phyloP scores from a whole-genome alignment of 78 protist species.

The Dictyostelium firmibasis region DNA sequence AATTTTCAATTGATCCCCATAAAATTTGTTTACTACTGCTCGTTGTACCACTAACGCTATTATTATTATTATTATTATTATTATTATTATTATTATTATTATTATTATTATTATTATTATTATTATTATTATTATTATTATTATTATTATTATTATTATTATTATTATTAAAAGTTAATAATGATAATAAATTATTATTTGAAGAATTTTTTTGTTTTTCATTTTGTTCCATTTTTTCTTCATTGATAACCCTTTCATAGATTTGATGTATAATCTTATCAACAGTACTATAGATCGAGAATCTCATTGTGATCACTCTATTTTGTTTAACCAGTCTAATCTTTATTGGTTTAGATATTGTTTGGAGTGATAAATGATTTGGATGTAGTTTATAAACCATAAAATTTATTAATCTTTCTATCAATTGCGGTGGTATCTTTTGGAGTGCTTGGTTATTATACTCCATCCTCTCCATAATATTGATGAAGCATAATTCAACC shows the following conservation, averaged over 20 bases:
- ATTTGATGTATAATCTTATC: constrained; percentile 65
- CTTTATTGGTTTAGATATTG: constrained; percentile 53
- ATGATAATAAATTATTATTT: neutral
- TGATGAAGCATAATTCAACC: constrained; percentile 54
- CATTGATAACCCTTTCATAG: constrained; percentile 52
- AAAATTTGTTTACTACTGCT: neutral
- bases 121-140: neutral
- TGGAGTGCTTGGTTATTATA: constrained; percentile 53
- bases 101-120: neutral
- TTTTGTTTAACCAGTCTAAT: constrained; percentile 68
- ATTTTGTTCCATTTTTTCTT: constrained; percentile 44
- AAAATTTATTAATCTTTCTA: constrained; percentile 57
- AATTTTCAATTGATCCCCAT: constrained; percentile 60
- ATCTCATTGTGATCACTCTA: constrained; percentile 72
- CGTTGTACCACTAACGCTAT: neutral
- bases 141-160: neutral
- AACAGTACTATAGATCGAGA: constrained; percentile 41
- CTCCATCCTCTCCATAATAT: constrained; percentile 75
- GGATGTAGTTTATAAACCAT: constrained; percentile 59
- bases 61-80: neutral
- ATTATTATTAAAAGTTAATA: neutral
- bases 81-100: neutral
- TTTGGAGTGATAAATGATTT: constrained; percentile 30
- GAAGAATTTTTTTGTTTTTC: neutral
- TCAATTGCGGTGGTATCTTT: constrained; percentile 23